Evolutionary conservation across 768 basidiomycete genomes (phyloP), one percentile per base, ranked within the genome.

Genomic region (Panus rudis): DNA sequence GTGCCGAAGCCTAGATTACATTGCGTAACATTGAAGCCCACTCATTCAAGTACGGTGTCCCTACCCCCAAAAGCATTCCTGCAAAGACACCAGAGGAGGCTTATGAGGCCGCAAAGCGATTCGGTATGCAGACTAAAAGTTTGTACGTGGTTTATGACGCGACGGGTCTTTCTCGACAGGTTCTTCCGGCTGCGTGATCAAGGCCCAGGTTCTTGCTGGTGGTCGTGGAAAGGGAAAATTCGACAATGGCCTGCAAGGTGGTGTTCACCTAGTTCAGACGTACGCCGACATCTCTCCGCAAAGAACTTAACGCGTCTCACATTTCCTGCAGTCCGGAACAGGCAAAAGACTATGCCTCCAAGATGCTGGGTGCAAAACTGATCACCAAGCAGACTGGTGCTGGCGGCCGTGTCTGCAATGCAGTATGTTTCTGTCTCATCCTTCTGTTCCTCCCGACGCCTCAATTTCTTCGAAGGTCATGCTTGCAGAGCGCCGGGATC

Each of bases 371-470:
- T 38, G 73, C 85, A 43, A 87, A 87, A 49, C 79, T 99, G 54
- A 97, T 99, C 69, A 99, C 96, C 48, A 99, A 99, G 63, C 96
- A 99, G 64, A 99, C 96, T 6, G 96, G 96, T 51, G 85, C 84
- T 42, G 81, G 64, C 40, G 96, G 96, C 34, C 81, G 94, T 45
- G 63, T 93, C 50, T 98, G 96, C 75, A 99, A 97, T 54, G 88
- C 96, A 50, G 92, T 92, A 55, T 31, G 82, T 71, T 24, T 6
- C n/a, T n/a, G n/a, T n/a, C 35, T 19, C 16, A 32, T 21, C 38
- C n/a, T 39, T 19, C n/a, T 25, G 17, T 13, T 10, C 21, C n/a
- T n/a, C n/a, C n/a, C n/a, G 16, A 23, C 19, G 16, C 17, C 12
- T 21, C 21, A 23, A 16, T 22, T 7, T 24, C 6, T 30, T 44